A percentile compares a stretch with the other conserved stretches of the same genome.
Evolutionary conservation across 768 basidiomycete genomes (phyloP).

Genomic region (Galerina sulciceps): DNA sequence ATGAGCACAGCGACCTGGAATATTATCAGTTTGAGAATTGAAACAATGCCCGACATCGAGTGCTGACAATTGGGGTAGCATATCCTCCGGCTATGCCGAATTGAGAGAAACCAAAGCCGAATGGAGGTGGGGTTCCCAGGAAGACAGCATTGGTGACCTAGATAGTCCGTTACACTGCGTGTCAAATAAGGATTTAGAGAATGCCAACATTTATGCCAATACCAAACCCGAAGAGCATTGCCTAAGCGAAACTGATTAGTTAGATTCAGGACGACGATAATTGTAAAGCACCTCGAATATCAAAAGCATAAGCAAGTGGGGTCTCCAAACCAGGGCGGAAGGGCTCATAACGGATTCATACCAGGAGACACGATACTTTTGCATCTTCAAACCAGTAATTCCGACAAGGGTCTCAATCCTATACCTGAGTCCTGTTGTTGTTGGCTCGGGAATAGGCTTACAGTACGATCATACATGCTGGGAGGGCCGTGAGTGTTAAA

Average conservation of each 20-base stretch:
- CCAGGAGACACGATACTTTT: slow-evolving; percentile 63
- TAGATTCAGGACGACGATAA: neutral
- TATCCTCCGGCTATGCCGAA: slow-evolving; percentile 58
- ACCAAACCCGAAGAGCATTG: slow-evolving; percentile 65
- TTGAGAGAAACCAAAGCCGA: slow-evolving; percentile 56
- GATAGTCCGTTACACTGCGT: neutral
- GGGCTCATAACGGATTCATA: slow-evolving; percentile 45
- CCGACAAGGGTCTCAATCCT: slow-evolving; percentile 65
- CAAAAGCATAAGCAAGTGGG: slow-evolving; percentile 56
- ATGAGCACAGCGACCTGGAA: slow-evolving; percentile 52
- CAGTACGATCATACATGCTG: slow-evolving; percentile 68
- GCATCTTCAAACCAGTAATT: slow-evolving; percentile 63
- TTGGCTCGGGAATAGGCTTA: slow-evolving; percentile 55
- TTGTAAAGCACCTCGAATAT: slow-evolving; percentile 60
- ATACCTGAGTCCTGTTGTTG: slow-evolving; percentile 48
- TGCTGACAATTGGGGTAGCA: slow-evolving; percentile 56
- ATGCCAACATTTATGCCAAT: slow-evolving; percentile 60
- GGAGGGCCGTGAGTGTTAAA: neutral
- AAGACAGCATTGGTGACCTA: slow-evolving; percentile 73
- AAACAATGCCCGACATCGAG: neutral
- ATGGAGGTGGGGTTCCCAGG: slow-evolving; percentile 55
- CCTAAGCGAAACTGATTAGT: slow-evolving; percentile 26
- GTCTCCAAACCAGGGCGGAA: slow-evolving; percentile 63
- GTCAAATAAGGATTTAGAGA: no score
- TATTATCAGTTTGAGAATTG: neutral